Conservation (phyloP, 176 grass and related monocot species). For the Musa beccarii region DNA sequence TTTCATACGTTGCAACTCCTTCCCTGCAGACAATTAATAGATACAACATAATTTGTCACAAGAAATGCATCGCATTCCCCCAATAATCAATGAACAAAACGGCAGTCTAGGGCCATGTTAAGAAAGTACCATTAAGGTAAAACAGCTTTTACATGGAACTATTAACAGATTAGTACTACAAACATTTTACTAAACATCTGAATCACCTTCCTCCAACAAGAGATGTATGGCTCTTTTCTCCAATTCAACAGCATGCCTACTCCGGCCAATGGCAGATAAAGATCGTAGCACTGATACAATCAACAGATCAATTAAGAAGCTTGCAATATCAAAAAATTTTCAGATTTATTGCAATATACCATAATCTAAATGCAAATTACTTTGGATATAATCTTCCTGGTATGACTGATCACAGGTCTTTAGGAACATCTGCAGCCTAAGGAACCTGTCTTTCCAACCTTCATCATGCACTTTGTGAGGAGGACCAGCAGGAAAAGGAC, state of each 20-base stretch:
- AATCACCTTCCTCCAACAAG: conserved; percentile 85
- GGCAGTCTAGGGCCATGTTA: no score
- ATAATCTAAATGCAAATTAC: conserved; percentile 37
- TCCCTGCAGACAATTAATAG: conserved; percentile 31
- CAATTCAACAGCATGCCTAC: conserved; percentile 67
- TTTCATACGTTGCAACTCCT: conserved; percentile 68
- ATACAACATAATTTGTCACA: not conserved
- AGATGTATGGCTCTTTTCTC: conserved; percentile 89
- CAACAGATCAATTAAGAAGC: not conserved
- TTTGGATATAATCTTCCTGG: conserved; percentile 57
- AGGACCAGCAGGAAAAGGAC: not conserved
- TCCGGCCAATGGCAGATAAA: conserved; percentile 61
- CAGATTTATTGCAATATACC: not conserved
- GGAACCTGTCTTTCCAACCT: conserved; percentile 63
- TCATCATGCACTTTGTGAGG: conserved; percentile 26
- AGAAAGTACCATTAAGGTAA: no score
- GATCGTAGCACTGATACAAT: conserved; percentile 51
- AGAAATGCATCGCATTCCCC: not conserved
- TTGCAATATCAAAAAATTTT: not conserved
- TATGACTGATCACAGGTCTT: conserved; percentile 62
- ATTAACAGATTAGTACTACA: not conserved
- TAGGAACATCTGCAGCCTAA: conserved; percentile 62
- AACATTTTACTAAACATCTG: conserved; percentile 20
- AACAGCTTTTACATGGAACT: not conserved
- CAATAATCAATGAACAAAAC: no score